Conservation (phyloP, 768 basidiomycete genomes). For the Arthromyces matolae region DNA sequence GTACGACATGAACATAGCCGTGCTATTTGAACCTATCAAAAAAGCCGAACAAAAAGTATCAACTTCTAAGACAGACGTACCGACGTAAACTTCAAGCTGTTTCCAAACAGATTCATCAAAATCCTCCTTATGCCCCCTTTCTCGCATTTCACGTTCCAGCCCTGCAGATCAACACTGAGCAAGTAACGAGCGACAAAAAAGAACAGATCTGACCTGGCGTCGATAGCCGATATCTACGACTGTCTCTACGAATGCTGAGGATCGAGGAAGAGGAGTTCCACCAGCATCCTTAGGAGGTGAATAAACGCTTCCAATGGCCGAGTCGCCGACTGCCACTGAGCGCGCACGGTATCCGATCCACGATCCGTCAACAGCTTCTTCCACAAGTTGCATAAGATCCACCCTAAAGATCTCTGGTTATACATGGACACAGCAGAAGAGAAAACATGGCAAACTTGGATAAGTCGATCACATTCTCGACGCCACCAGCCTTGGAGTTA, state of each 20-base stretch:
- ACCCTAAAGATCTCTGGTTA: constrained; percentile 36
- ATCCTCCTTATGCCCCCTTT: constrained; percentile 90
- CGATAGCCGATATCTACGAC: constrained; percentile 82
- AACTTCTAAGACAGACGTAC: constrained; percentile 36
- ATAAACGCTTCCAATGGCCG: constrained; percentile 90
- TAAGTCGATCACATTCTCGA: constrained; percentile 70
- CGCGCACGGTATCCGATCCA: constrained; percentile 92
- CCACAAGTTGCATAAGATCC: constrained; percentile 77
- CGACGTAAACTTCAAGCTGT: constrained; percentile 88
- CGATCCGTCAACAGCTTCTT: constrained; percentile 89
- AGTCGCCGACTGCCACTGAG: constrained; percentile 60
- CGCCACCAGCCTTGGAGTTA: constrained; percentile 72
- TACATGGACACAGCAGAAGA: constrained; percentile 1
- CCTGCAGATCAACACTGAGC: constrained; percentile 40
- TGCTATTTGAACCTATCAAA: constrained; percentile 39
- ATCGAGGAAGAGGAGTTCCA: constrained; percentile 38
- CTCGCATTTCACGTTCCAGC: constrained; percentile 85
- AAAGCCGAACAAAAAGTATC: not conserved
- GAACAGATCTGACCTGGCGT: constrained; percentile 43
- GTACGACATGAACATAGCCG: constrained; percentile 82
- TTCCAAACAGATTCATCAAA: constrained; percentile 93
- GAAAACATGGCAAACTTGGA: constrained; percentile 47
- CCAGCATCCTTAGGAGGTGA: constrained; percentile 68
- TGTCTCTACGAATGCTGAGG: constrained; percentile 65
- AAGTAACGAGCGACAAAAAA: not conserved